Conservation (phyloP, 768 basidiomycete species). For the Lentinula aciculospora region DNA sequence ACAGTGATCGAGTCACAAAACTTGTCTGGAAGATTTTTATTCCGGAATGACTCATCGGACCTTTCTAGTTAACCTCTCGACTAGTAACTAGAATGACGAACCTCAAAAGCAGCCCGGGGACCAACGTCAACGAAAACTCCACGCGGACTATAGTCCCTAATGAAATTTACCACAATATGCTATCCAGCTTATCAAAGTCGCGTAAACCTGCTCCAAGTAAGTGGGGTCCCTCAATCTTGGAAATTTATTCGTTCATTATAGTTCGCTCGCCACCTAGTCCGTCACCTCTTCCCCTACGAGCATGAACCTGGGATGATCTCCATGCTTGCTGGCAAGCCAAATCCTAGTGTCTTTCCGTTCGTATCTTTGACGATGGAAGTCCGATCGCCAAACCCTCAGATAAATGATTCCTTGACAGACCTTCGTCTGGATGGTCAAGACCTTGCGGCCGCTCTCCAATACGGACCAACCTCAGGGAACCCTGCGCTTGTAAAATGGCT, state of each 20-base stretch:
- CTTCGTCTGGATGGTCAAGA: slow-evolving; percentile 53
- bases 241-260: not conserved
- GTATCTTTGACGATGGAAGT: slow-evolving; percentile 66
- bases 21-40: no score
- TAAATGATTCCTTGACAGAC: slow-evolving; percentile 29
- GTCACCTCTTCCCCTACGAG: slow-evolving; percentile 74
- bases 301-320: slow-evolving; percentile 71
- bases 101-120: not conserved
- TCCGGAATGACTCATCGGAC: no score
- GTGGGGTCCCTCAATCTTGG: not conserved
- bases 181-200: not conserved
- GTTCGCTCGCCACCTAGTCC: slow-evolving; percentile 40
- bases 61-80: no score
- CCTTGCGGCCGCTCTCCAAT: slow-evolving; percentile 66
- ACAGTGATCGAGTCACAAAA: no score
- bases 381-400: slow-evolving; percentile 34
- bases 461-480: slow-evolving; percentile 68
- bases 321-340: slow-evolving; percentile 87
- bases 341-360: slow-evolving; percentile 84
- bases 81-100: not conserved
- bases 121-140: not conserved
- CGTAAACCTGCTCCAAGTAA: slow-evolving; percentile 2
- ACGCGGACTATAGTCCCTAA: not conserved
- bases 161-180: not conserved
- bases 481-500: slow-evolving; percentile 65